Evolutionary conservation across 352 stramenopile species (phyloP), one percentile per base, ranked within the genome.

Genomic region (Phytophthora megakarya): DNA sequence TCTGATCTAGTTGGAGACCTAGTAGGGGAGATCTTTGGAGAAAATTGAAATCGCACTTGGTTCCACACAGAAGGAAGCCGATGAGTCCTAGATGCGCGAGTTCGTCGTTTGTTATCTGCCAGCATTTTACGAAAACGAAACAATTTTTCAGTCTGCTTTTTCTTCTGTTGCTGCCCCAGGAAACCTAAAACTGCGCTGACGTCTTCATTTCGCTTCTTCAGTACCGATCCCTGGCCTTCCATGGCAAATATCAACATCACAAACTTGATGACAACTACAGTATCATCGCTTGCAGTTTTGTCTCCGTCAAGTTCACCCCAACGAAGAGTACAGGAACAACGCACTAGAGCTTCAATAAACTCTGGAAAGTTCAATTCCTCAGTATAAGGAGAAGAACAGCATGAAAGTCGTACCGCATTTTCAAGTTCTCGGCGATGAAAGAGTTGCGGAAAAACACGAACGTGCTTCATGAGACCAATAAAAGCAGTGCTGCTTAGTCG

Each of bases 241-340:
- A 92, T 92, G 0, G 80, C 77, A n/a, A 92, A 92, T 13, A 92
- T 52, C 11, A 92, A 61, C 80, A 92, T 92, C 6, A 88, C 61
- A 40, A 92, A 92, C 46, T 86, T 84, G 28, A 92, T 67, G 5
- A 85, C 70, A 10, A 78, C 51, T 6, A 73, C 52, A 4, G 73
- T 78, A 11, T 72, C 65, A 18, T 30, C 39, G 9, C 12, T 44
- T 15, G 43, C 5, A 2, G 46, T 46, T 12, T 53, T 26, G 0
- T n/a, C 21, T 26, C 7, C 26, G n/a, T 39, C 45, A 49, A 63
- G 19, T 46, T 77, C 58, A 3, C 65, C 59, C 82, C 82, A 90
- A 51, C 79, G 67, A 8, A 92, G 59, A 25, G 39, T 65, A 10
- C 59, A 67, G 0, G 80, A 80, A 28, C 82, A 92, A 1, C 78